These are phyloP conservation scores for Adiantum capillusveneris DNA, from an alignment of 75 land plant genomes.

Conservation along the genomic window DNA sequence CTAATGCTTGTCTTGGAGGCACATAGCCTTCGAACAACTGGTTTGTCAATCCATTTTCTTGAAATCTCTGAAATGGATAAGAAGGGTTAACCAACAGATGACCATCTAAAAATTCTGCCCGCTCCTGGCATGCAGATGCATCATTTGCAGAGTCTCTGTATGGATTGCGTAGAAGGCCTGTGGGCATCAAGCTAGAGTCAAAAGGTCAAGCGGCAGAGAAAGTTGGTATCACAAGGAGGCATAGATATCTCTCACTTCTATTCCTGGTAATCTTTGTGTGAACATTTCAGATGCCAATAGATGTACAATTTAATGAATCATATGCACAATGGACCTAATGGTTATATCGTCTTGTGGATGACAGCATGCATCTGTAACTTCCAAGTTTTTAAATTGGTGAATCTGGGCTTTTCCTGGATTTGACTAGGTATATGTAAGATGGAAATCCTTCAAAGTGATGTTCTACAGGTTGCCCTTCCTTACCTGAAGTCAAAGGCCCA, in stretches of 20 bases:
- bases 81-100: too few species aligned
- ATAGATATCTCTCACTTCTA: constrained; percentile 75
- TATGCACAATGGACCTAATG: too few species aligned
- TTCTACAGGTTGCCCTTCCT: constrained; percentile 77
- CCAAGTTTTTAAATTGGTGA: too few species aligned
- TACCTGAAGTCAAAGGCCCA: constrained; percentile 89
- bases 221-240: constrained; percentile 50
- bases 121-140: constrained; percentile 54
- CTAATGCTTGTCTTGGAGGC: constrained; percentile 89
- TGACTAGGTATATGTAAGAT: not conserved
- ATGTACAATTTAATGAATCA: too few species aligned
- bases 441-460: not conserved
- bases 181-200: constrained; percentile 19
- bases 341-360: too few species aligned
- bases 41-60: too few species aligned
- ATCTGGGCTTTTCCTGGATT: too few species aligned
- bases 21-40: constrained; percentile 82
- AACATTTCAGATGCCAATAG: not conserved
- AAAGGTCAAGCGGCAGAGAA: constrained; percentile 18
- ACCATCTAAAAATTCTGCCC: too few species aligned
- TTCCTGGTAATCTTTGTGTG: constrained; percentile 55
- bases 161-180: constrained; percentile 76
- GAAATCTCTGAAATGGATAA: too few species aligned
- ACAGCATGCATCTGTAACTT: too few species aligned
- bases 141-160: constrained; percentile 93